Evolutionary conservation across 495 filamentous ascomycete genomes (phyloP), one percentile per base, ranked within the genome.

Genomic region (Penicillium coprophilum): DNA sequence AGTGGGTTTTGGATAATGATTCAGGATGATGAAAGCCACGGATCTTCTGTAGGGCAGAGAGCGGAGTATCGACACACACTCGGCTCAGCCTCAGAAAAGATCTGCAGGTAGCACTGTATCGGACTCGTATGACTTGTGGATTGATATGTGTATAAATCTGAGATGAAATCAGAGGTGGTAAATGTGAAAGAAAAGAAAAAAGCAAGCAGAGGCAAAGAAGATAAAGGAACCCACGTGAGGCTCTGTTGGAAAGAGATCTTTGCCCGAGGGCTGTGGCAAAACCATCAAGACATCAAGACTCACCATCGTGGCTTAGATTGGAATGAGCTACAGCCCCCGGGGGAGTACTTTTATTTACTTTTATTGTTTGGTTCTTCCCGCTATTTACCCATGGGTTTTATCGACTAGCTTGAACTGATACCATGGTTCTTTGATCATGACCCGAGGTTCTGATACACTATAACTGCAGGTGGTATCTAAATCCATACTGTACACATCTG

Each of bases 221-320:
- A 28, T 36, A 31, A 43, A 41, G n/a, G 7, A 17, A 40, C 11
- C 57, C 61, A 63, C 61, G 57, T 56, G 62, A 61, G 55, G 58
- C 48, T 57, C 50, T 27, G 24, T 27, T 27, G 24, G 7, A 27
- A 27, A 27, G 24, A 3, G 24, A 3, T 57, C 17, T 32, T 43
- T 32, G 30, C 46, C 31, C 46, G 46, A 24, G 32, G 36, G 38
- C 50, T 31, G 50, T 52, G 50, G 50, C 50, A 6, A 52, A 41
- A 43, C 38, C 1, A 7, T 24, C 11, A 13, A 49, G 30, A 36
- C 6, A n/a, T n/a, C n/a, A n/a, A n/a, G n/a, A n/a, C n/a, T n/a
- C n/a, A 38, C 20, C 10, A 6, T 21, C 28, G 48, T 38, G 34
- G 48, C 48, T 51, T 50, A 50, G 47, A 27, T 12, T 34, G 2